phyloP scores from a whole-genome alignment of 164 flowering plant species.

The Cinnamomum micranthum region DNA sequence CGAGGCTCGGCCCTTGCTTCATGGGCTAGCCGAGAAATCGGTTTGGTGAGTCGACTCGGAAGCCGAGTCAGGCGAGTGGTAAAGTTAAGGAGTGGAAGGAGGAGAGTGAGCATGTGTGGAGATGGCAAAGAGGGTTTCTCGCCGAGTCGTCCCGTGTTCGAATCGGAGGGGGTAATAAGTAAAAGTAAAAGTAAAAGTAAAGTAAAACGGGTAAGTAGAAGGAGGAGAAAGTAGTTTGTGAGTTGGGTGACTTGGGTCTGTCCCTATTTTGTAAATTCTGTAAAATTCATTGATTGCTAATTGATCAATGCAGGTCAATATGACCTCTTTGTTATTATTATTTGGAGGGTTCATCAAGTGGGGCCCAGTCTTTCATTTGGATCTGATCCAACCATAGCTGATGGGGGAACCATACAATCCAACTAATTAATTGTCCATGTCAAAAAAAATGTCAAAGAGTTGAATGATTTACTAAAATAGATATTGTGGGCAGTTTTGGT shows the following conservation, averaged over 20 bases:
- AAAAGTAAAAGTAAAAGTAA: too few species aligned
- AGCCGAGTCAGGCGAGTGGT: conserved; percentile 1
- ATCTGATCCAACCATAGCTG: too few species aligned
- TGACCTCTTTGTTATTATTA: too few species aligned
- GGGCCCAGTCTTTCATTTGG: too few species aligned
- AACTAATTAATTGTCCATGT: too few species aligned
- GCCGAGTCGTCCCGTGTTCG: conserved; percentile 73
- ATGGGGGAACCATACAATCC: too few species aligned
- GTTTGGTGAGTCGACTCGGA: conserved; percentile 21
- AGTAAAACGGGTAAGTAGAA: too few species aligned
- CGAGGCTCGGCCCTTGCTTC: conserved; percentile 65
- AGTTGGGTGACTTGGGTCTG: neutral
- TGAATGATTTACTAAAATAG: too few species aligned
- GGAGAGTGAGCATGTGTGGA: conserved; percentile 27
- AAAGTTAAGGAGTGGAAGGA: too few species aligned
- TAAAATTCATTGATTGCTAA: conserved; percentile 1
- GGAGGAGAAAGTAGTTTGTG: neutral
- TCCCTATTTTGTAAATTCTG: conserved; percentile 5
- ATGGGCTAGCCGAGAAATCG: conserved; percentile 26
- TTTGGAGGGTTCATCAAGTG: too few species aligned
- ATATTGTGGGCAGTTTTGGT: too few species aligned
- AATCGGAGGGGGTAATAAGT: conserved; percentile 27
- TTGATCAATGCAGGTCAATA: neutral
- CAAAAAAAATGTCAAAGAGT: too few species aligned
- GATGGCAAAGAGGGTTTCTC: conserved; percentile 42